Conservation (phyloP, 257 asterid genomes). For the Nicotiana paniculata region DNA sequence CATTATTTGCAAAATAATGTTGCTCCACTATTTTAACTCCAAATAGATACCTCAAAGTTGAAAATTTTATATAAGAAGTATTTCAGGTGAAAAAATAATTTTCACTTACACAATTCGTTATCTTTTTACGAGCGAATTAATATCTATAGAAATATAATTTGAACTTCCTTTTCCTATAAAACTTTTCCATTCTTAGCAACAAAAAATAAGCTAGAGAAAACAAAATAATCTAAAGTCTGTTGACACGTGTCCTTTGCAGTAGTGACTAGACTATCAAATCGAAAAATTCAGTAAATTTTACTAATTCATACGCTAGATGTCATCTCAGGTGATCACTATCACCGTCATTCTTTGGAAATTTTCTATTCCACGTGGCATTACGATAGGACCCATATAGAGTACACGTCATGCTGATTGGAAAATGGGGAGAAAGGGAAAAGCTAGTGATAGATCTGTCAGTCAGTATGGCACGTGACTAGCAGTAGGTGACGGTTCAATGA, state of each 20-base stretch:
- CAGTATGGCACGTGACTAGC: conserved; percentile 29
- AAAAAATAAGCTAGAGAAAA: background rate
- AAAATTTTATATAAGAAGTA: no score
- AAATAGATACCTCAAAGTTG: no score
- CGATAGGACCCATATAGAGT: background rate
- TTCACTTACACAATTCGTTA: no score
- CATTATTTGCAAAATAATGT: no score
- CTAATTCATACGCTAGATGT: background rate
- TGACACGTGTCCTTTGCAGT: background rate
- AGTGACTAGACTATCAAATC: conserved; percentile 1
- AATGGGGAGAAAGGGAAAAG: background rate
- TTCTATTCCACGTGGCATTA: background rate
- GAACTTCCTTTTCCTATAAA: no score
- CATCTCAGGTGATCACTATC: background rate
- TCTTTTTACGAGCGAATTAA: no score
- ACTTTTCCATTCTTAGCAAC: background rate
- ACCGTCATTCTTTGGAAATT: background rate
- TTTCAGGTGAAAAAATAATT: no score
- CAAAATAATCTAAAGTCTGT: background rate
- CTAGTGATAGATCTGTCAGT: background rate
- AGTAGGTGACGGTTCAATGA: conserved; percentile 29
- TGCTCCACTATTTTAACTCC: no score
- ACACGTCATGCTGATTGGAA: background rate
- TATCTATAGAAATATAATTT: no score
- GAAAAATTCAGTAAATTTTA: background rate